Conservation (phyloP, 139 green algal genomes). For the Edaphochlamys debaryana region DNA sequence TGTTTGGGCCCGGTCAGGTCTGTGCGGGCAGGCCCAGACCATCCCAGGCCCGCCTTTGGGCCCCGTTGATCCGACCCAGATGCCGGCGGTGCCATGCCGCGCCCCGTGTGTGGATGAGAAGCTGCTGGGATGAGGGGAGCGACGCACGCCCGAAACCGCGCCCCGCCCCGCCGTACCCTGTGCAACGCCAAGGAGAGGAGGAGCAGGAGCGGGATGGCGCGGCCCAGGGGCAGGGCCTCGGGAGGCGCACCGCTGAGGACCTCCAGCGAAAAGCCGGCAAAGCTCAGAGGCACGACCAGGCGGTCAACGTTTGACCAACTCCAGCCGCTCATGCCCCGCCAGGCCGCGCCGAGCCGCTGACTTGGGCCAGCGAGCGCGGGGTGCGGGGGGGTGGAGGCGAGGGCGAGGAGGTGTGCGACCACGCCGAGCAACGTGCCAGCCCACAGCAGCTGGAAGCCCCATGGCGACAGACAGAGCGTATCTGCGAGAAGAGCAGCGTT, state of each 20-base stretch:
- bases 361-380: background rate
- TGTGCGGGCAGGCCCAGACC: too few relatives aligned
- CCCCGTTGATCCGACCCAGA: background rate
- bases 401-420: background rate
- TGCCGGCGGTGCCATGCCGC: too few relatives aligned
- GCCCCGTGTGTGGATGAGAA: too few relatives aligned
- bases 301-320: too few relatives aligned
- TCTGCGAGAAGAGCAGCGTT: background rate
- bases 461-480: background rate
- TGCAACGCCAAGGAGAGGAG: slow-evolving; percentile 3
- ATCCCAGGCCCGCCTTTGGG: too few relatives aligned
- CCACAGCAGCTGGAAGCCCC: background rate
- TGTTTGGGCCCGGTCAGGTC: too few relatives aligned
- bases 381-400: background rate
- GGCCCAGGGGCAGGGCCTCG: background rate
- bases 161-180: background rate
- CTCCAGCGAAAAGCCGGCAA: slow-evolving; percentile 7
- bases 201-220: background rate
- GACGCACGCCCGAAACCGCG: too few relatives aligned
- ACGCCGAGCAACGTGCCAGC: background rate
- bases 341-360: background rate
- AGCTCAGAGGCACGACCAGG: slow-evolving; percentile 4
- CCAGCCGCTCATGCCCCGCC: background rate
- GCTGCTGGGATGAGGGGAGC: background rate
- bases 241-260: slow-evolving; percentile 8